Conservation (phyloP, 192 early-diverging fungal species). For the Coemansia sp. region DNA sequence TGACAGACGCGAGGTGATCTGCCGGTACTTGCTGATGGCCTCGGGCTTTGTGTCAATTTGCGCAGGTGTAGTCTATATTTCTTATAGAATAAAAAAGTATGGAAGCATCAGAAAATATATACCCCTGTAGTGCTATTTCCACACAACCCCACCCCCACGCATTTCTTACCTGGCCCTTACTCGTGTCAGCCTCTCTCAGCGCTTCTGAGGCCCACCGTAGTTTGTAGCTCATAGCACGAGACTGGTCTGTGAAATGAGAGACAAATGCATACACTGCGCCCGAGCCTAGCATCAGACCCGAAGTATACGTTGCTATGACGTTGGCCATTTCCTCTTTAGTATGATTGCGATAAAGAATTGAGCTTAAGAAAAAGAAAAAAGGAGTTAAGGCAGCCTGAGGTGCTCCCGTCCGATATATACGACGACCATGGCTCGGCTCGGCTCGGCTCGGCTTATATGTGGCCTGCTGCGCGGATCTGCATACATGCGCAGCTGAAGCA, state of each 20-base stretch:
- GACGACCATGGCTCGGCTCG: background rate
- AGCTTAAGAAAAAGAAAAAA: background rate
- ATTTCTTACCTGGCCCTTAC: conserved; percentile 21
- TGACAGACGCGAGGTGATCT: conserved; percentile 32
- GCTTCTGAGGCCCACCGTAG: conserved; percentile 32
- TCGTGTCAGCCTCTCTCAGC: conserved; percentile 21
- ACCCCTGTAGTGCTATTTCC: background rate
- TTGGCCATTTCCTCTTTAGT: conserved; percentile 36
- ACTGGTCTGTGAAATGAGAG: conserved; percentile 36
- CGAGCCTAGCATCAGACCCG: conserved; percentile 47
- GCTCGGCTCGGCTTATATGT: background rate
- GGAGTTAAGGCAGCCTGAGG: background rate
- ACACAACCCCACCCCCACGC: background rate
- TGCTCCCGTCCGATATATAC: background rate
- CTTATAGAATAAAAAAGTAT: background rate
- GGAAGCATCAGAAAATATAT: background rate
- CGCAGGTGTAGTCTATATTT: conserved; percentile 17
- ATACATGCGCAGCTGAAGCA: background rate
- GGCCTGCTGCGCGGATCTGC: background rate
- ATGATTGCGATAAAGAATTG: background rate
- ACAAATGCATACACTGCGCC: conserved; percentile 47
- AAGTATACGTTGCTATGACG: conserved; percentile 41
- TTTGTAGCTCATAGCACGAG: conserved; percentile 33
- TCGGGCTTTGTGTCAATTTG: conserved; percentile 29
- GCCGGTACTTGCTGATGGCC: conserved; percentile 27